These are phyloP conservation scores for Ziziphus jujuba DNA, from an alignment of 306 rosid species.

Conservation along the genomic window DNA sequence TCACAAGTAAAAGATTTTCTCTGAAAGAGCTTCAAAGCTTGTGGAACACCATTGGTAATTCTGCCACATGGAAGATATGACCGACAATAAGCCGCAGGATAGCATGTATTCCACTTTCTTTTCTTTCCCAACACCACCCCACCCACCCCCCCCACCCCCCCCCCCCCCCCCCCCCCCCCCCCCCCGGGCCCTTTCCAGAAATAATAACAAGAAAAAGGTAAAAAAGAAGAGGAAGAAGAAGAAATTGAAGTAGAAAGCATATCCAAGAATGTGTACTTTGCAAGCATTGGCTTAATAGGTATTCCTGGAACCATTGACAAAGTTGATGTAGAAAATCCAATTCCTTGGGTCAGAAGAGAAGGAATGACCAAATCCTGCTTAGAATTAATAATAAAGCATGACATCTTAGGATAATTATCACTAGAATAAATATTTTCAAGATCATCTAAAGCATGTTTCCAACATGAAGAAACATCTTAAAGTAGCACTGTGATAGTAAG, in stretches of 20 bases:
- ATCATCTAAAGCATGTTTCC: slow-evolving; percentile 2
- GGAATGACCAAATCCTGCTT: slow-evolving; percentile 80
- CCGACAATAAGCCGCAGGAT: slow-evolving; percentile 11
- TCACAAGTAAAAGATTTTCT: slow-evolving; percentile 88
- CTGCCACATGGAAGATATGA: slow-evolving; percentile 37
- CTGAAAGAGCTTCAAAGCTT: slow-evolving; percentile 76
- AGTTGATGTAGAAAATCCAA: slow-evolving; percentile 68
- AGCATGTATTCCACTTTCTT: slow-evolving; percentile 11
- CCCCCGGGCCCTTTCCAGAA: too few relatives aligned
- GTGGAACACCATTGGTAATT: slow-evolving; percentile 81
- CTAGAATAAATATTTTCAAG: slow-evolving; percentile 7
- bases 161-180: too few relatives aligned
- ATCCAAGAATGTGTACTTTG: slow-evolving; percentile 56
- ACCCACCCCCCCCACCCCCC: too few relatives aligned
- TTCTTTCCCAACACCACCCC: too few relatives aligned
- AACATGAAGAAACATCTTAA: slow-evolving; percentile 3
- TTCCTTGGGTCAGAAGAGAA: slow-evolving; percentile 74
- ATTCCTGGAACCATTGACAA: slow-evolving; percentile 91
- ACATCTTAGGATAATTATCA: slow-evolving; percentile 11
- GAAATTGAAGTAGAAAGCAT: slow-evolving; percentile 8
- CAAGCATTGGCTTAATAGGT: slow-evolving; percentile 97
- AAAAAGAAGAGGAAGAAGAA: slow-evolving; percentile 12
- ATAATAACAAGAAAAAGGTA: background rate
- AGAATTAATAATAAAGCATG: slow-evolving; percentile 25
- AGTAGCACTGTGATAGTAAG: slow-evolving; percentile 1